These are phyloP conservation scores for Auriscalpium orientale DNA, from an alignment of 768 basidiomycete species.

Conservation along the genomic window DNA sequence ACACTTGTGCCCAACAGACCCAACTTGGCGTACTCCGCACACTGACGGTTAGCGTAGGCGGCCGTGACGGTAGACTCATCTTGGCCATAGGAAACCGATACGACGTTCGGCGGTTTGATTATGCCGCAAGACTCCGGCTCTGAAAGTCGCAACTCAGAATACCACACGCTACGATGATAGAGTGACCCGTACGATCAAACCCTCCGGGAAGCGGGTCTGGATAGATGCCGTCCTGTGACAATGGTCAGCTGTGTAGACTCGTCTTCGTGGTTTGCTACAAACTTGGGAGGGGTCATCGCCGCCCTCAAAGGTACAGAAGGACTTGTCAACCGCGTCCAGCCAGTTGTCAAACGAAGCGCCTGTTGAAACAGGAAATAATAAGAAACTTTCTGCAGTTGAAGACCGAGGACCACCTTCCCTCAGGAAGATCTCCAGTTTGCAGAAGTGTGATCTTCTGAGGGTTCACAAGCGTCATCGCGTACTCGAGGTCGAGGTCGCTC, in stretches of 20 bases:
- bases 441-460: constrained; percentile 31
- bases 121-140: constrained; percentile 32
- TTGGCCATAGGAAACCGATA: constrained; percentile 34
- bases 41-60: constrained; percentile 33
- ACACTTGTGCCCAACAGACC: constrained; percentile 34
- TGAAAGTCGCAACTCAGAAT: background rate
- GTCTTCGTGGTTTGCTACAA: background rate
- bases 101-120: constrained; percentile 27
- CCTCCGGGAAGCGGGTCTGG: constrained; percentile 33
- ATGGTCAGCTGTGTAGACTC: no score
- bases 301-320: constrained; percentile 8
- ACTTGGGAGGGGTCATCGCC: constrained; percentile 3
- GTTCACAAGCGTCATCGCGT: constrained; percentile 44
- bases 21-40: constrained; percentile 38
- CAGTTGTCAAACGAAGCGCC: constrained; percentile 11
- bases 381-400: background rate
- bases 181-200: constrained; percentile 26
- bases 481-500: constrained; percentile 69
- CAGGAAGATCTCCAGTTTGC: constrained; percentile 31
- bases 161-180: background rate
- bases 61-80: constrained; percentile 30
- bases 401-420: background rate
- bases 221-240: constrained; percentile 29
- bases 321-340: constrained; percentile 13
- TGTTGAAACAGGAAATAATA: background rate